Evolutionary conservation across 1,284 basidiomycete genomes (phyloP).

Genomic region (Vanrija sp.): DNA sequence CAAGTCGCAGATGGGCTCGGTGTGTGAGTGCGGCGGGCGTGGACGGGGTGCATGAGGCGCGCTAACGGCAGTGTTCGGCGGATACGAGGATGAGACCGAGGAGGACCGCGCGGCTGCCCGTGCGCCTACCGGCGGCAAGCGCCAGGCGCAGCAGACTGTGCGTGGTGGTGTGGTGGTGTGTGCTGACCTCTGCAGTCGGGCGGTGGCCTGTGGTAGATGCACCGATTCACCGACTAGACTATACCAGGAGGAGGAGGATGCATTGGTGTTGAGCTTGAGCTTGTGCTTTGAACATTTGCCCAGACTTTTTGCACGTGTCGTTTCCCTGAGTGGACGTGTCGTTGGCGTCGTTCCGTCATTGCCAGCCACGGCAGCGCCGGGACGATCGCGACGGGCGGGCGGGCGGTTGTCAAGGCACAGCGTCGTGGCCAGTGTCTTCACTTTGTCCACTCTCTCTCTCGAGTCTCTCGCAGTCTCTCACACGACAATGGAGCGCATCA

Average conservation of each 20-base stretch:
- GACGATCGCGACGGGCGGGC: no score
- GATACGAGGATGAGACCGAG: constrained; percentile 41
- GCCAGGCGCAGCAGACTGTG: constrained; percentile 28
- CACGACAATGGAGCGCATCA: constrained; percentile 39
- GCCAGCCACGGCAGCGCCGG: no score
- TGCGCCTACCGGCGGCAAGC: constrained; percentile 28
- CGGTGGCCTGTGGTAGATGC: constrained; percentile 5
- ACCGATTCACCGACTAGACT: no score
- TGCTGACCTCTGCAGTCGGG: not conserved
- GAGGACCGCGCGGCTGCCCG: constrained; percentile 28
- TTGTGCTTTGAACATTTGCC: no score
- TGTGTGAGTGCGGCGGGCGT: constrained; percentile 21
- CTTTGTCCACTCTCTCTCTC: not conserved
- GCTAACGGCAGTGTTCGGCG: constrained; percentile 37
- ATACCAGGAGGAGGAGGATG: no score
- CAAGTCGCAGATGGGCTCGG: constrained; percentile 36
- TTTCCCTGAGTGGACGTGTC: no score
- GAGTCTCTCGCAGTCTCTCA: not conserved
- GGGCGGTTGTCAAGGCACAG: no score
- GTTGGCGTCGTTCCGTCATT: not conserved
- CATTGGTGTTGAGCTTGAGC: no score
- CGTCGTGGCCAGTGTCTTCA: no score
- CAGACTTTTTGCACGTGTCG: no score
- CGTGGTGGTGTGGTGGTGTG: constrained; percentile 5
- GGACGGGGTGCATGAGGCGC: not conserved